Evolutionary conservation across 2,329 filamentous ascomycete genomes (phyloP).

Genomic region (Colletotrichum sp.): DNA sequence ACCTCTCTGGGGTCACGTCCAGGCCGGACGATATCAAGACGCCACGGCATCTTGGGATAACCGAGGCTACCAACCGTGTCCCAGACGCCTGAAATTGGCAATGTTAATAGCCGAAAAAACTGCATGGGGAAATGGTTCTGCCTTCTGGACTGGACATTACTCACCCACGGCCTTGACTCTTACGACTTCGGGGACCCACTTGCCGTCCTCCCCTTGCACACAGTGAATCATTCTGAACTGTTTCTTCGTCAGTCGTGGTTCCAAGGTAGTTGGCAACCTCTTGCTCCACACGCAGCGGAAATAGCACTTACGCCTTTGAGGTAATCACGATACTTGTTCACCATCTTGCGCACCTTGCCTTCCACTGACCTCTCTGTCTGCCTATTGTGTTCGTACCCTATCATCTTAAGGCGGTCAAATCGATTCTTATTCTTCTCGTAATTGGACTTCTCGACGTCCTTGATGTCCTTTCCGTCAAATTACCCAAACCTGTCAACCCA

Average conservation of each 20-base stretch:
- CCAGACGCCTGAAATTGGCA: constrained; percentile 44
- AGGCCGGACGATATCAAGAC: not conserved
- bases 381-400: not conserved
- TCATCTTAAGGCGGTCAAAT: not conserved
- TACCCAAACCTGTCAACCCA: not conserved
- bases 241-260: not conserved
- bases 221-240: not conserved
- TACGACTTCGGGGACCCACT: not conserved
- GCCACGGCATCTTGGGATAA: constrained; percentile 17
- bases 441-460: not conserved
- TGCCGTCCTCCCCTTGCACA: not conserved
- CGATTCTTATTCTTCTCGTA: not conserved
- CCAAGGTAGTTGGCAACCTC: fast-evolving
- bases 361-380: not conserved
- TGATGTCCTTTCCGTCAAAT: not conserved
- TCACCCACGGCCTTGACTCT: constrained; percentile 11
- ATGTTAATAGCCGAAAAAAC: not conserved
- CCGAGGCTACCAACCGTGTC: constrained; percentile 54
- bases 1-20: constrained; percentile 9
- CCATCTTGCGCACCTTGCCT: not conserved
- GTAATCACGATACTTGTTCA: not conserved
- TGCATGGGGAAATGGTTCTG: not conserved
- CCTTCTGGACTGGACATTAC: not conserved
- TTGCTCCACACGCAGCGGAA: fast-evolving
- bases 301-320: not conserved